Percentiles rank a stretch among this genome's conserved stretches.
Conservation (phyloP, 495 filamentous ascomycete species). For the Peziza echinospora region DNA sequence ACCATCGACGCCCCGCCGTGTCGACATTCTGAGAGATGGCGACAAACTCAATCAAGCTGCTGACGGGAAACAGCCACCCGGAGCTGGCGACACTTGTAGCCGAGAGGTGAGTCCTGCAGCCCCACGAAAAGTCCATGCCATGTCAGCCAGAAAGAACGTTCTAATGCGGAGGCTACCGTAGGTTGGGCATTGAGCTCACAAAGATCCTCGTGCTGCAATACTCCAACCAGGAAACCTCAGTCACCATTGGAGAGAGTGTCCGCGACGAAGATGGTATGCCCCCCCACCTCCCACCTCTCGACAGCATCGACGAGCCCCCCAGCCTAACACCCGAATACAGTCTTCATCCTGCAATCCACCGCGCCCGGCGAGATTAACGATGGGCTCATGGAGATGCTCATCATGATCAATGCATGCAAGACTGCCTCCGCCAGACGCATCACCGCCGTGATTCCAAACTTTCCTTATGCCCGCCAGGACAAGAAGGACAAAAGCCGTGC, state of each 20-base stretch:
- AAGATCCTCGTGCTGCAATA: conserved; percentile 89
- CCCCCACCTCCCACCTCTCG: too few species aligned
- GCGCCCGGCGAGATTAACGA: conserved; percentile 95
- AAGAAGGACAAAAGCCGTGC: conserved; percentile 96
- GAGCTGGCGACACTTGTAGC: conserved; percentile 73
- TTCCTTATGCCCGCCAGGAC: conserved; percentile 96
- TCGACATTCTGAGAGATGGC: background rate
- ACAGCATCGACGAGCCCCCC: background rate
- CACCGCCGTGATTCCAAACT: conserved; percentile 85
- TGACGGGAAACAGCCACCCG: conserved; percentile 91
- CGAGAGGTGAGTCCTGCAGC: conserved; percentile 44
- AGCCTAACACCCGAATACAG: conserved; percentile 22
- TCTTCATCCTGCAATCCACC: conserved; percentile 93
- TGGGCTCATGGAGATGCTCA: conserved; percentile 92
- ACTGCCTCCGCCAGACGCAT: conserved; percentile 87
- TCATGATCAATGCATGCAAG: conserved; percentile 98
- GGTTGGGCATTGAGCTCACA: conserved; percentile 80
- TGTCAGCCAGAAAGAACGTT: background rate
- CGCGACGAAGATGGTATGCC: conserved; percentile 73
- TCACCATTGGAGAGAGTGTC: conserved; percentile 91
- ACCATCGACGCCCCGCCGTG: background rate
- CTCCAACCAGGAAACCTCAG: conserved; percentile 92
- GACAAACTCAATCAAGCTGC: conserved; percentile 76
- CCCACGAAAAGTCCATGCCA: background rate
- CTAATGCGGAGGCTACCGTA: conserved; percentile 23